Conservation (phyloP, 768 basidiomycete species). For the Antrodiella citrinella region DNA sequence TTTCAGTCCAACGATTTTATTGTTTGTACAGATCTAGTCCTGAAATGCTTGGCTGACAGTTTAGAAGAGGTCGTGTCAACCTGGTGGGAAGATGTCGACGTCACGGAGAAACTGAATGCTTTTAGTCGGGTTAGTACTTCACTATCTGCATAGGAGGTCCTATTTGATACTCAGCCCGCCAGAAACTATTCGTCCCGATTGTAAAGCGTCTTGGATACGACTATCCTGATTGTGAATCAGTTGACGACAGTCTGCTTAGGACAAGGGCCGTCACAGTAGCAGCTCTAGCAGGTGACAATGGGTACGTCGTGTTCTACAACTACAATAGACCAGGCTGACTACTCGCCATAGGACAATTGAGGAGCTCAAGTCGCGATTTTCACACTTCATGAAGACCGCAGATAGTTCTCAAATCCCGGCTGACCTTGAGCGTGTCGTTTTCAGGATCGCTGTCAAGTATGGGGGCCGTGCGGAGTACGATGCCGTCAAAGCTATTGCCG, state of each 20-base stretch:
- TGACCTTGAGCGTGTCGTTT: conserved; percentile 61
- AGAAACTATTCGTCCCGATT: conserved; percentile 67
- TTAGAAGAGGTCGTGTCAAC: conserved; percentile 47
- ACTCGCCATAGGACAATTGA: conserved; percentile 48
- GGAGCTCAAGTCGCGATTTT: conserved; percentile 67
- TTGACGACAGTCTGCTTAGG: conserved; percentile 64
- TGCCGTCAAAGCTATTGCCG: conserved; percentile 57
- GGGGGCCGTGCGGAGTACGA: conserved; percentile 74
- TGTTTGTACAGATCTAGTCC: no score
- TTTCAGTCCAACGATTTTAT: neutral
- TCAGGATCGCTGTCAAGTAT: conserved; percentile 55
- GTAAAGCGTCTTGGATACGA: conserved; percentile 76
- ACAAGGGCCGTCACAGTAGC: conserved; percentile 62
- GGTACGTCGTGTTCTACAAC: conserved; percentile 17
- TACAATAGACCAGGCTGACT: conserved; percentile 6
- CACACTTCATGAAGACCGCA: conserved; percentile 56
- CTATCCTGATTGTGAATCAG: conserved; percentile 53
- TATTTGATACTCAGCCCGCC: neutral
- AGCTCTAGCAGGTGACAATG: conserved; percentile 35
- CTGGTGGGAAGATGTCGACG: conserved; percentile 77
- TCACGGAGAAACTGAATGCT: conserved; percentile 45
- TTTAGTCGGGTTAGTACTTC: conserved; percentile 49
- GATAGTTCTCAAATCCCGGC: conserved; percentile 75
- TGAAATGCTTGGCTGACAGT: conserved; percentile 50
- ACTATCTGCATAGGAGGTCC: neutral